These are phyloP conservation scores for Teratosphaeria nubilosa DNA, from an alignment of 2,329 filamentous ascomycete genomes.

Conservation along the genomic window DNA sequence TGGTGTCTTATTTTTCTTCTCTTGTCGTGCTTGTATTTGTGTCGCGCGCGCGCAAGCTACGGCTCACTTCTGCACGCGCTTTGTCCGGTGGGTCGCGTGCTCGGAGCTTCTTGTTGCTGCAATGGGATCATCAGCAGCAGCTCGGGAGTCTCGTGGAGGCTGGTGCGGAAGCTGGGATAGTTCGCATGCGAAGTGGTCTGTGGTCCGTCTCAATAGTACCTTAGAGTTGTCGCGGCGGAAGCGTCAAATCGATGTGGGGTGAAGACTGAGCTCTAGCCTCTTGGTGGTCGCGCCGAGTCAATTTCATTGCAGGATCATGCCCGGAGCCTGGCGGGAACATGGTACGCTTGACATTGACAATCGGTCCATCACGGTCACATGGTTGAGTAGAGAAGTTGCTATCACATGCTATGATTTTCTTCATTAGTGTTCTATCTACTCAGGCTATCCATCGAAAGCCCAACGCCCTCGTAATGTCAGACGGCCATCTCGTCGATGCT, in stretches of 20 bases:
- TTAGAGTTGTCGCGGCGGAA: neutral
- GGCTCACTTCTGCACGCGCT: neutral
- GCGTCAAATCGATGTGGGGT: neutral
- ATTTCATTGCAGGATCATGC: neutral
- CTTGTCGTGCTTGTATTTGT: neutral
- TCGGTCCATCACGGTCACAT: neutral
- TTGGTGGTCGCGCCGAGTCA: neutral
- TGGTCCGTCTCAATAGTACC: neutral
- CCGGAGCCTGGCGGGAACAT: neutral
- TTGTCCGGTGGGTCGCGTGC: neutral
- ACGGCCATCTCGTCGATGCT: neutral
- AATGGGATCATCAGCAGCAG: neutral
- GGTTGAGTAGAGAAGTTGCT: neutral
- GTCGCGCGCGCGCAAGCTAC: neutral
- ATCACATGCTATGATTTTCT: neutral
- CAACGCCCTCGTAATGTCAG: neutral
- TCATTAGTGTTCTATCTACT: neutral
- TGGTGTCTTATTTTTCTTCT: neutral
- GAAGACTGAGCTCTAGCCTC: neutral
- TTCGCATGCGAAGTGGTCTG: neutral
- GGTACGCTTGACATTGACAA: neutral
- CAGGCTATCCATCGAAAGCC: neutral
- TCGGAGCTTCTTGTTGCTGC: neutral
- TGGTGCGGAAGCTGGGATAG: neutral
- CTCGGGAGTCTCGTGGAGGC: neutral